phyloP scores from a whole-genome alignment of 495 filamentous ascomycete genomes.

The Diplogelasinospora grovesii region DNA sequence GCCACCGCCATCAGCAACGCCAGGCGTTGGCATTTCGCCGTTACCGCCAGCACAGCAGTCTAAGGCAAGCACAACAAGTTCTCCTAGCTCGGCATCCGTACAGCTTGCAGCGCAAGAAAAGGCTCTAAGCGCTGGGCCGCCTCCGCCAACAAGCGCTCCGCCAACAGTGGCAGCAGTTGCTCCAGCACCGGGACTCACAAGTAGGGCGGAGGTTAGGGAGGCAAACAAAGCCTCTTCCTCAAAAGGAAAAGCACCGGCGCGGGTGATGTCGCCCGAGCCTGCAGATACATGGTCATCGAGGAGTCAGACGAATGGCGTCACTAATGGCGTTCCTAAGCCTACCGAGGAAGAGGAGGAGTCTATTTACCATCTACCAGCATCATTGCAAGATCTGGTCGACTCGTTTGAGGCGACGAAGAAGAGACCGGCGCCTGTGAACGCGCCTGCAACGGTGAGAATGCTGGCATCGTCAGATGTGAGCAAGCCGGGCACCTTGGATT shows the following conservation, averaged over 20 bases:
- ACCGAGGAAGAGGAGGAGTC: constrained; percentile 63
- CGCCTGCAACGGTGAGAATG: constrained; percentile 63
- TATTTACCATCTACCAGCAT: constrained; percentile 88
- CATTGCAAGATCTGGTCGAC: constrained; percentile 81
- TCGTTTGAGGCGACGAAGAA: constrained; percentile 81
- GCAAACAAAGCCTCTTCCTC: constrained; percentile 20
- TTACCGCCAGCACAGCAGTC: constrained; percentile 36
- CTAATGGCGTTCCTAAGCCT: constrained; percentile 44
- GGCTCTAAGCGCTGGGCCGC: no score
- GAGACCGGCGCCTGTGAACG: constrained; percentile 47
- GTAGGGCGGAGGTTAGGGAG: constrained; percentile 13
- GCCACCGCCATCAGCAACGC: constrained; percentile 60
- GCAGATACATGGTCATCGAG: constrained; percentile 8
- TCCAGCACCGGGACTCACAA: constrained; percentile 8
- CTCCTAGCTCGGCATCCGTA: constrained; percentile 32
- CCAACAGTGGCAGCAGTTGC: constrained; percentile 4
- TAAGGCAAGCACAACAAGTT: constrained; percentile 40
- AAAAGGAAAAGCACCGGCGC: constrained; percentile 36
- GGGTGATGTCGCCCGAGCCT: constrained; percentile 12
- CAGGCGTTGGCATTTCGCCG: constrained; percentile 37
- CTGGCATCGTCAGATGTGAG: constrained; percentile 62
- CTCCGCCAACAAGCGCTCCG: constrained; percentile 14
- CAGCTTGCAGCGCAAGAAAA: constrained; percentile 37
- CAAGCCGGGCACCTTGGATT: constrained; percentile 68
- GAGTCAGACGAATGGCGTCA: constrained; percentile 48